Evolutionary conservation across 495 filamentous ascomycete genomes (phyloP).

Genomic region (Penicillium antarcticum): DNA sequence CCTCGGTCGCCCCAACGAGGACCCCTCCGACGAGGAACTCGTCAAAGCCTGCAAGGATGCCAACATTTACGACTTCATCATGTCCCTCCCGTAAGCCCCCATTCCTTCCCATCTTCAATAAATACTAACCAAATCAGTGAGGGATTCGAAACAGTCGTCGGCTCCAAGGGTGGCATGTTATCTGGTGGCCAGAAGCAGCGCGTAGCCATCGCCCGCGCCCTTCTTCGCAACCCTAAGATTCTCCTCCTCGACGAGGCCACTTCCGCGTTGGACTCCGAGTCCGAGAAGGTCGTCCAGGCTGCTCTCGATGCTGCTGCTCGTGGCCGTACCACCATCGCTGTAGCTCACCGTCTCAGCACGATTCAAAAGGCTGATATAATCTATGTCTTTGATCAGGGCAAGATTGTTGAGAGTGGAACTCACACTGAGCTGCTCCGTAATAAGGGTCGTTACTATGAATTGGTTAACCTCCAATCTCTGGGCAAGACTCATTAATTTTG

Average conservation of each 20-base stretch:
- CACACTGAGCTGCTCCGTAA: slow-evolving; percentile 64
- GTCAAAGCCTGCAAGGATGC: slow-evolving; percentile 78
- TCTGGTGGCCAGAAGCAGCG: slow-evolving; percentile 85
- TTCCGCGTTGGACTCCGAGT: slow-evolving; percentile 75
- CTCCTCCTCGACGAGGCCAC: slow-evolving; percentile 82
- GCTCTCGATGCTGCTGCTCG: slow-evolving; percentile 72
- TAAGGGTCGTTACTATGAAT: slow-evolving; percentile 69
- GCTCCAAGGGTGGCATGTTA: slow-evolving; percentile 72
- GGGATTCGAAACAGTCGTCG: slow-evolving; percentile 72
- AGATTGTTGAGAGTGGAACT: slow-evolving; percentile 69
- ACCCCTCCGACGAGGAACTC: slow-evolving; percentile 65
- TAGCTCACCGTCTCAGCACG: slow-evolving; percentile 73
- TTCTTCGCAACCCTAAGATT: slow-evolving; percentile 67
- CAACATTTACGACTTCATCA: slow-evolving; percentile 91
- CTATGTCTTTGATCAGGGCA: slow-evolving; percentile 77
- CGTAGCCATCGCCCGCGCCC: slow-evolving; percentile 71
- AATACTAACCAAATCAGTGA: slow-evolving; percentile 46
- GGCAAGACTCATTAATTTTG: slow-evolving; percentile 49
- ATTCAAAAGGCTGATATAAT: slow-evolving; percentile 83
- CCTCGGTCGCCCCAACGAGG: slow-evolving; percentile 60
- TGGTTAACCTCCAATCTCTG: slow-evolving; percentile 77
- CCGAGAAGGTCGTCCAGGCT: slow-evolving; percentile 78
- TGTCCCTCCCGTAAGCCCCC: slow-evolving; percentile 55
- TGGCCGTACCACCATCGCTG: slow-evolving; percentile 75
- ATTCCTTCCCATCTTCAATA: background rate